Conservation (phyloP, 2,329 filamentous ascomycete species). For the Peltaster fructicola region DNA sequence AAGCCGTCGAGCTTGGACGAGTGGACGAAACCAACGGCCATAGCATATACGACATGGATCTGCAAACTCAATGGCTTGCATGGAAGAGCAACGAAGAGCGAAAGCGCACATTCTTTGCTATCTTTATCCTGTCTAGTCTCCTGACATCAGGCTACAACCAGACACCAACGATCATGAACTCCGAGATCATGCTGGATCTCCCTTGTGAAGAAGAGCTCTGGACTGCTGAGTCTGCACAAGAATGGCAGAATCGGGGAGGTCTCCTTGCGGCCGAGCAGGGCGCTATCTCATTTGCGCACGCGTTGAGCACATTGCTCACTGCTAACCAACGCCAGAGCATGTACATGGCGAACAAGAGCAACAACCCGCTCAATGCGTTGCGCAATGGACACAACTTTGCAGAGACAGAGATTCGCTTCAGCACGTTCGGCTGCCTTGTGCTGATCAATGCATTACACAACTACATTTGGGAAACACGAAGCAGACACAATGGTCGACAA, state of each 20-base stretch:
- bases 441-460: slow-evolving; percentile 92
- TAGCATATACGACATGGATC: slow-evolving; percentile 21
- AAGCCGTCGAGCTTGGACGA: slow-evolving; percentile 36
- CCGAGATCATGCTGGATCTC: slow-evolving; percentile 73
- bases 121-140: slow-evolving; percentile 82
- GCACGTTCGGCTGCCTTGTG: slow-evolving; percentile 79
- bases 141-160: slow-evolving; percentile 88
- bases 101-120: slow-evolving; percentile 78
- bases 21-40: slow-evolving; percentile 4
- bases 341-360: slow-evolving; percentile 7
- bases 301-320: slow-evolving; percentile 62
- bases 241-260: slow-evolving; percentile 65
- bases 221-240: slow-evolving; percentile 63
- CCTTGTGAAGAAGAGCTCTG: slow-evolving; percentile 90
- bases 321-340: slow-evolving; percentile 44
- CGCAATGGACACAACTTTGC: slow-evolving; percentile 7
- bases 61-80: slow-evolving; percentile 63
- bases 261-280: slow-evolving; percentile 50
- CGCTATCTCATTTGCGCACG: slow-evolving; percentile 61
- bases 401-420: slow-evolving; percentile 54
- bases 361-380: slow-evolving; percentile 7
- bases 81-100: slow-evolving; percentile 85
- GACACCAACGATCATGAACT: slow-evolving; percentile 77
- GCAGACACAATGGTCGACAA: slow-evolving; percentile 68
- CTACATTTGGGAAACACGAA: slow-evolving; percentile 94